Percentiles rank a stretch among this genome's conserved stretches.
Evolutionary conservation across 495 filamentous ascomycete species (phyloP).

Genomic region (Polyplosphaeria fusca): DNA sequence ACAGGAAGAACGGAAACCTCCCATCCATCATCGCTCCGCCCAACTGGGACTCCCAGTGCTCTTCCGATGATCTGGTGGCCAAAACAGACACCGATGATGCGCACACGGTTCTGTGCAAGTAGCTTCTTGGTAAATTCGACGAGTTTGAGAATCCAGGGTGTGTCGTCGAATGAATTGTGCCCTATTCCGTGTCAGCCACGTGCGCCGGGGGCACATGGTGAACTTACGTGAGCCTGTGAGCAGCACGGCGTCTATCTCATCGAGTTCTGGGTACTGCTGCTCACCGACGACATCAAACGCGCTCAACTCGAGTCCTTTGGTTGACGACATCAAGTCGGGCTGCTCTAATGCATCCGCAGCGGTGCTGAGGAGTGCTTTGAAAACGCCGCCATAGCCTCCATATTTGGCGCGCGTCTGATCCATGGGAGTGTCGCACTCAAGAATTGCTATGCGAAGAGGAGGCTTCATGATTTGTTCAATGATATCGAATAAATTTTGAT

Average conservation of each 20-base stretch:
- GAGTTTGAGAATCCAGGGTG: constrained; percentile 72
- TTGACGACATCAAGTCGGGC: constrained; percentile 39
- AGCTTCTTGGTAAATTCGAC: constrained; percentile 64
- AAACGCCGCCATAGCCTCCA: constrained; percentile 70
- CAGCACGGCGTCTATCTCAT: constrained; percentile 76
- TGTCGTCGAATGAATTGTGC: constrained; percentile 62
- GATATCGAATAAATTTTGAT: no score
- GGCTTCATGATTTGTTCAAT: constrained; percentile 36
- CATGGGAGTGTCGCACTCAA: constrained; percentile 76
- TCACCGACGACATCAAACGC: constrained; percentile 65
- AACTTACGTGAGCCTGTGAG: constrained; percentile 66
- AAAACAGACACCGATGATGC: constrained; percentile 80
- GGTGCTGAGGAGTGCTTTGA: constrained; percentile 57
- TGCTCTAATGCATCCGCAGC: constrained; percentile 49
- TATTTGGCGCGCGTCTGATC: constrained; percentile 57
- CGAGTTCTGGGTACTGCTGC: constrained; percentile 63
- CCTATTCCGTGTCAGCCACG: constrained; percentile 36
- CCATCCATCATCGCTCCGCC: constrained; percentile 69
- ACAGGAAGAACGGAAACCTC: constrained; percentile 73
- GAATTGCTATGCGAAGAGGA: constrained; percentile 75
- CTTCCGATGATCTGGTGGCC: constrained; percentile 87
- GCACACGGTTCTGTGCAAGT: constrained; percentile 57
- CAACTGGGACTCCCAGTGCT: constrained; percentile 67
- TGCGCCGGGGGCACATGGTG: no score
- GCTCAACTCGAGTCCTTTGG: constrained; percentile 55